Base-by-base conservation (phyloP, 192 early-diverging fungal species). In the Coemansia sp. region DNA sequence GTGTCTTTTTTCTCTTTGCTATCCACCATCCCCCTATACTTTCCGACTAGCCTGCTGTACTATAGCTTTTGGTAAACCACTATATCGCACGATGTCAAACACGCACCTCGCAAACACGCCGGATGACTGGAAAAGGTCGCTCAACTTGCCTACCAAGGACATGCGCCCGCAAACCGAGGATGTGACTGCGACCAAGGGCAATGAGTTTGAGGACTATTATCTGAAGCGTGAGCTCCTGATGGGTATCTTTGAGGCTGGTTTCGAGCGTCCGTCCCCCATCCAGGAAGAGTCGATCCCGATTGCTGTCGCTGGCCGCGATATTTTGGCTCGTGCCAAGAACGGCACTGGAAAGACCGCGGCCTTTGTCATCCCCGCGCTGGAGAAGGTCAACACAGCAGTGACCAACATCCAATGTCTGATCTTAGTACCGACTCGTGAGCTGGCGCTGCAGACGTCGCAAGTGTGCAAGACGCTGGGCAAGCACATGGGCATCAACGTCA, bases 211-310 rank as follows among this genome's bases (percentile, higher is more conserved):
- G 78, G 97, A 99, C 81, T 99, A 96, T 78, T 96, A 92, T 81
- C 84, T 99, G 47, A 97, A 95, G 79, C 89, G 95, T 43, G 94
- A 96, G 74, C 85, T 99, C 53, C 82, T 96, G 48, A 99, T 99
- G 97, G 97, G 95, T 26, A 95, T 99, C 71, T 97, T 96, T 72
- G 96, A 98, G 83, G 94, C 95, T 26, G 97, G 97, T 55, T 98
- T 99, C 70, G 97, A 99, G 73, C 85, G 90, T 33, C 97, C 97
- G 26, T 93, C 93, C 55, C 96, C 97, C 28, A 98, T 99, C 81
- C 97, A 98, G 76, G 97, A 99, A 84, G 97, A 98, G 83, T 88
- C 95, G 25, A 97, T 99, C 67, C 97, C 96, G 18, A 95, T 99
- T 80, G 95, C 95, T 6, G 85, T 99, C 42, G 89, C 94, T 26